A percentile compares a stretch with the other conserved stretches of the same genome.
These are phyloP conservation scores for Penicillium diatomitis DNA, from an alignment of 495 filamentous ascomycete species.

Conservation along the genomic window DNA sequence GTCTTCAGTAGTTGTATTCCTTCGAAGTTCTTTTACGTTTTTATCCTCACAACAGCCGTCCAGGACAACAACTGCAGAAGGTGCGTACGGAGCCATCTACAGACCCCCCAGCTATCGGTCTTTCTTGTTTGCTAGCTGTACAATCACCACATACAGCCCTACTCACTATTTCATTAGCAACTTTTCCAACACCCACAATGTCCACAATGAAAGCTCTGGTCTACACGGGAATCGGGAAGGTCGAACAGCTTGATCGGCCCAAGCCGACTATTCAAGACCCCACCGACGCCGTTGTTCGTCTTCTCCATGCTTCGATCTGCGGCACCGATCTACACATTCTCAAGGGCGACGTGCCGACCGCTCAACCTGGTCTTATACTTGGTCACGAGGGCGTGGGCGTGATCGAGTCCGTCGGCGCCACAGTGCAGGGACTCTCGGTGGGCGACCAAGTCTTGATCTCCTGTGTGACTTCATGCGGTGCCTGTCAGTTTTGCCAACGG, in stretches of 20 bases:
- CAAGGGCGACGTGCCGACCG: conserved; percentile 57
- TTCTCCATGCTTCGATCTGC: conserved; percentile 73
- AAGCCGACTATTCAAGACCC: conserved; percentile 60
- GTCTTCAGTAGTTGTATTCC: too few species aligned
- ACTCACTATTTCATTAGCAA: background rate
- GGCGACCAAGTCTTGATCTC: conserved; percentile 37
- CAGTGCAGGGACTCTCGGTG: conserved; percentile 37
- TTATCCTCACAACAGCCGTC: too few species aligned
- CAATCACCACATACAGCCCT: too few species aligned
- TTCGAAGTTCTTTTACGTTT: too few species aligned
- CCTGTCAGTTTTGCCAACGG: conserved; percentile 30
- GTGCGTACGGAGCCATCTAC: too few species aligned
- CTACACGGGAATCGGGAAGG: conserved; percentile 14
- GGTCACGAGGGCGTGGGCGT: conserved; percentile 83
- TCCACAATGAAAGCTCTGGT: conserved; percentile 34
- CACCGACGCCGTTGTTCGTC: conserved; percentile 66
- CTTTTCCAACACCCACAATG: background rate
- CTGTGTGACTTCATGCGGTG: conserved; percentile 31
- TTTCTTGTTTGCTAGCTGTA: too few species aligned
- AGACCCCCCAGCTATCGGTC: too few species aligned
- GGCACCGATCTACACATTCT: conserved; percentile 73
- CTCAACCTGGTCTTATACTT: conserved; percentile 66
- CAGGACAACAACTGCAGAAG: too few species aligned
- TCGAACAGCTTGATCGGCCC: conserved; percentile 40
- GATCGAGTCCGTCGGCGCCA: conserved; percentile 58